A percentile compares a stretch with the other conserved stretches of the same genome.
Evolutionary conservation across 2,329 filamentous ascomycete species (phyloP).

Genomic region (Colletotrichum australisinense): DNA sequence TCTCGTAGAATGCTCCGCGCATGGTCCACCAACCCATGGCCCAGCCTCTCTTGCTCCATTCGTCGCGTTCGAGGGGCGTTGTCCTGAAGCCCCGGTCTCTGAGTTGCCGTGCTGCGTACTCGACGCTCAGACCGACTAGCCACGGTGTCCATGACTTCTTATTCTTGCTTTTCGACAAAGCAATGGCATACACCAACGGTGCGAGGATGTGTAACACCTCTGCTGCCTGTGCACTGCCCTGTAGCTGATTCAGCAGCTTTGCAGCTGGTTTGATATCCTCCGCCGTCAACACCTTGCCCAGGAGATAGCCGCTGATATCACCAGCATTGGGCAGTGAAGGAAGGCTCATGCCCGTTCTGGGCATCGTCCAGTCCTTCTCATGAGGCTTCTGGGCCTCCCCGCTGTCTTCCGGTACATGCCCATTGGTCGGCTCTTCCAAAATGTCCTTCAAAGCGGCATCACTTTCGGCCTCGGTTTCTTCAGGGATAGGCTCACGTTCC

Average conservation of each 20-base stretch:
- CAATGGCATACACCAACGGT: conserved; percentile 86
- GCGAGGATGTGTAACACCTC: conserved; percentile 93
- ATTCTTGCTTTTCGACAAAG: conserved; percentile 79
- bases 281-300: conserved; percentile 90
- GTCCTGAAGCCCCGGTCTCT: conserved; percentile 80
- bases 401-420: conserved; percentile 68
- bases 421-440: conserved; percentile 65
- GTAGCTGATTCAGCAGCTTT: conserved; percentile 84
- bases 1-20: conserved; percentile 97
- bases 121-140: conserved; percentile 85
- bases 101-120: conserved; percentile 90
- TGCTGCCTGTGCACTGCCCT: conserved; percentile 79
- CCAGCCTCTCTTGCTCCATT: conserved; percentile 90
- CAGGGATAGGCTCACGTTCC: conserved; percentile 82
- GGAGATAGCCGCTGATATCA: conserved; percentile 88
- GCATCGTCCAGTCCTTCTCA: conserved; percentile 85
- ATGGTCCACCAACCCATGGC: conserved; percentile 95
- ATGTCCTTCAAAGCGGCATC: conserved; percentile 54
- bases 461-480: conserved; percentile 58
- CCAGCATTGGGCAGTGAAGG: conserved; percentile 84
- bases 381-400: conserved; percentile 51
- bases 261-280: conserved; percentile 96
- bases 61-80: conserved; percentile 88
- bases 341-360: conserved; percentile 88
- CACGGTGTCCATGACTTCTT: conserved; percentile 91